Base-by-base conservation (phyloP, 2,329 filamentous ascomycete species). In the Colletotrichum orbiculare region DNA sequence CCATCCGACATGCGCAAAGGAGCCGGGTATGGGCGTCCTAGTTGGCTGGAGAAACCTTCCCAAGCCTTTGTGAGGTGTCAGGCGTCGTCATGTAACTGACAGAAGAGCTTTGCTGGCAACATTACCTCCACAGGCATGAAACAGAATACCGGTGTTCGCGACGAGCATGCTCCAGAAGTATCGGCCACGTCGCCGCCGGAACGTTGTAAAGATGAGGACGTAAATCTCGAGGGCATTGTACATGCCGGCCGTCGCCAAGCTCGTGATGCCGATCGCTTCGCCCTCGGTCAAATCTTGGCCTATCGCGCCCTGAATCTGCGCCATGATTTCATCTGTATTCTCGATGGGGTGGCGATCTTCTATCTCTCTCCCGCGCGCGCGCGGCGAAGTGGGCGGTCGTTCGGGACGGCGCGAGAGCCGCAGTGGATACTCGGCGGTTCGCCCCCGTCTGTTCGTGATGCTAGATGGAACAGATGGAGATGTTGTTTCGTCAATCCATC, bases 101-200 rank as follows among this genome's bases (percentile, higher is more conserved):
- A 17, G 17, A 17, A 17, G 17, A 17, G 17, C 17, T 17, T 17
- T 17, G 17, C 17, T 17, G 17, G 17, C 17, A 17, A 17, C 17
- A 17, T 17, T 17, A 2, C 61, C 50, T n/a, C 80, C 82, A 79
- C 86, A 85, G 3, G 81, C 75, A 70, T 85, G 86, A 12, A 90
- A 78, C 0, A 84, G 85, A 35, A 90, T 83, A 0, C 72, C 73
- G 5, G 57, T 59, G 13, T 71, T 71, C 6, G 72, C 67, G 17
- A 69, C 60, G 6, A 75, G 34, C 56, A 74, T 66, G 57, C 72
- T 73, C 72, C 73, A 75, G 37, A 75, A 75, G 54, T 75, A 75
- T 11, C 72, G 67, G 2, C 73, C 71, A 6, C 39, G 41, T 25
- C 70, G 67, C 8, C 58, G 49, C 41, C 65, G 67, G 67, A 74